phyloP scores from a whole-genome alignment of 1,139 yeast genomes.

The Suhomyces kunorum region DNA sequence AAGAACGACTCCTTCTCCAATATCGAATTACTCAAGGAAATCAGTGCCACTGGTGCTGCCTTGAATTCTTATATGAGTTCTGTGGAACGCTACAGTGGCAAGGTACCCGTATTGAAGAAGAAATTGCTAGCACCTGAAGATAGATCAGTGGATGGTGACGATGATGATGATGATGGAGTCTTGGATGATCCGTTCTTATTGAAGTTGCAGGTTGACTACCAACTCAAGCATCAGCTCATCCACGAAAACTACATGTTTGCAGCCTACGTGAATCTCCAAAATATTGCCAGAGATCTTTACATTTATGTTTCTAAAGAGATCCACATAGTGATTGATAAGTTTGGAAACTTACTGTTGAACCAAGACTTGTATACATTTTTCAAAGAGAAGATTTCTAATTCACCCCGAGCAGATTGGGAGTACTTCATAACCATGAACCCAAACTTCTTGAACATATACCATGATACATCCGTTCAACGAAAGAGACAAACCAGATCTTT shows the following conservation, averaged over 20 bases:
- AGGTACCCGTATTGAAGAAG: conserved; percentile 31
- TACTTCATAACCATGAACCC: conserved; percentile 39
- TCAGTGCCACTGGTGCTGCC: conserved; percentile 42
- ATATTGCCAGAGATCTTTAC: conserved; percentile 44
- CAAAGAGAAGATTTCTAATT: conserved; percentile 24
- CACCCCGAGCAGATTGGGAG: conserved; percentile 41
- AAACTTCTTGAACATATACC: conserved; percentile 38
- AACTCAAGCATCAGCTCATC: conserved; percentile 44
- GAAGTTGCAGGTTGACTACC: conserved; percentile 44
- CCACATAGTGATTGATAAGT: conserved; percentile 33
- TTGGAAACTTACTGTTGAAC: conserved; percentile 32
- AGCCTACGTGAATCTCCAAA: conserved; percentile 45
- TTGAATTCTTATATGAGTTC: conserved; percentile 35
- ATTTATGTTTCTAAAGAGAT: conserved; percentile 44
- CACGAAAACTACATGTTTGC: conserved; percentile 49
- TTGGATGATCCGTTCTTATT: conserved; percentile 47
- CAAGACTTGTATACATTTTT: conserved; percentile 26
- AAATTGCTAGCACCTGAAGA: conserved; percentile 21
- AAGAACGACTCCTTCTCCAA: conserved; percentile 49
- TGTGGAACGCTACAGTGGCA: conserved; percentile 36
- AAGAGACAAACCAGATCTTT: conserved; percentile 36
- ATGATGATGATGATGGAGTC: conserved; percentile 24
- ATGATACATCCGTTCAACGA: conserved; percentile 25
- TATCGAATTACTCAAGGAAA: conserved; percentile 38
- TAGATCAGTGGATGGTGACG: conserved; percentile 21